These are phyloP conservation scores for Suhomyces vadensis DNA, from an alignment of 805 yeast species.

Conservation along the genomic window DNA sequence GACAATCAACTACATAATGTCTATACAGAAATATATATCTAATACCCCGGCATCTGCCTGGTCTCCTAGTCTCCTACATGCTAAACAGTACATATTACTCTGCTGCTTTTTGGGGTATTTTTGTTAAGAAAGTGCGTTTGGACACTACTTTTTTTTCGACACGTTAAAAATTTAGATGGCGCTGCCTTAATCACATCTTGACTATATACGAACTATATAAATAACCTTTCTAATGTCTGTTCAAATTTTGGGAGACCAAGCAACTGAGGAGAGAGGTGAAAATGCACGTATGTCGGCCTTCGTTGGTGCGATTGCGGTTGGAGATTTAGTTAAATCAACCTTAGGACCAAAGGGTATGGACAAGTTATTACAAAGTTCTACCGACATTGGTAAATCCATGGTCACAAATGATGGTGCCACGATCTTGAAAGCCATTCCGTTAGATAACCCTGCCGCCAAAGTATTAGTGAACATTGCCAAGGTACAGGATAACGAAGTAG, in stretches of 20 bases:
- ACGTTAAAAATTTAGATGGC: constrained; percentile 5
- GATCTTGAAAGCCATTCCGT: constrained; percentile 86
- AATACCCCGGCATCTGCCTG: no score
- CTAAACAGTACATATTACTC: no score
- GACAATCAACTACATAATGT: no score
- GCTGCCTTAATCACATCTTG: neutral
- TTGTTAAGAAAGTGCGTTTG: no score
- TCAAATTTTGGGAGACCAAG: constrained; percentile 95
- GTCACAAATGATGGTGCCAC: constrained; percentile 99
- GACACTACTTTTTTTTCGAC: constrained; percentile 5
- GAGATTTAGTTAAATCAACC: constrained; percentile 91
- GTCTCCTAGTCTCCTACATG: no score
- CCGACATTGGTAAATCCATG: constrained; percentile 65
- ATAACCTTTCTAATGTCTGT: constrained; percentile 56
- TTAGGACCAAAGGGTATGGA: constrained; percentile 99
- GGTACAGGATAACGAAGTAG: constrained; percentile 97
- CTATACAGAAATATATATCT: no score
- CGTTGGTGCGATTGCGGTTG: constrained; percentile 98
- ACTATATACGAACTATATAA: neutral
- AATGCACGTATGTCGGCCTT: constrained; percentile 97
- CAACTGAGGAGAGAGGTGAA: constrained; percentile 96
- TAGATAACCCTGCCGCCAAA: constrained; percentile 97
- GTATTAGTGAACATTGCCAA: constrained; percentile 92
- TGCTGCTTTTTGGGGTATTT: no score
- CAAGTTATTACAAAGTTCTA: constrained; percentile 83